Evolutionary conservation across 176 grass and related monocot species (phyloP).

Genomic region (Musa itinerans): DNA sequence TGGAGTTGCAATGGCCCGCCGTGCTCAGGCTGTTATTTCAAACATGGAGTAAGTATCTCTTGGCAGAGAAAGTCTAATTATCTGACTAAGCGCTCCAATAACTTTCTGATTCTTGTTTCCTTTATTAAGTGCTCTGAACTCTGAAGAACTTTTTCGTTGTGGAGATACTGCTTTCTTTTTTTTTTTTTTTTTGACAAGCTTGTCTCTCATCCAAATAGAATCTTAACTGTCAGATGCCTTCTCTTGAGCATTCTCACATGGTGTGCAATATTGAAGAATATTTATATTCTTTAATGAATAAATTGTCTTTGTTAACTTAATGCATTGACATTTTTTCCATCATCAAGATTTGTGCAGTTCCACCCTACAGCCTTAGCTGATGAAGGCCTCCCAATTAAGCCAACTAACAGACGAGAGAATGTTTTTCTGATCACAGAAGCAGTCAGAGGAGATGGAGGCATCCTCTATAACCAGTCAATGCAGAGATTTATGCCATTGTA

Average conservation of each 20-base stretch:
- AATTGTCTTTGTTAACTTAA: background rate
- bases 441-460: conserved; percentile 86
- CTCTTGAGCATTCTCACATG: background rate
- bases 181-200: background rate
- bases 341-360: conserved; percentile 87
- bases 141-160: background rate
- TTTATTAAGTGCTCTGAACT: conserved; percentile 3
- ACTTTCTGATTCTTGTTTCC: background rate
- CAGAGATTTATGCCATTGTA: conserved; percentile 89
- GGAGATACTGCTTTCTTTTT: background rate
- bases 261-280: background rate
- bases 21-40: conserved; percentile 91
- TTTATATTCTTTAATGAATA: no score
- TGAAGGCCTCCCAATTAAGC: conserved; percentile 78
- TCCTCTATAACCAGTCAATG: conserved; percentile 85
- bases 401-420: conserved; percentile 61
- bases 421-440: conserved; percentile 92
- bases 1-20: conserved; percentile 91
- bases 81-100: no score
- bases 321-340: background rate
- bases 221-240: background rate
- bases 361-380: conserved; percentile 92
- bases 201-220: background rate
- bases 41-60: conserved; percentile 91
- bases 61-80: background rate